Evolutionary conservation across 2,329 filamentous ascomycete species (phyloP).

Genomic region (Chaetomium sp.): DNA sequence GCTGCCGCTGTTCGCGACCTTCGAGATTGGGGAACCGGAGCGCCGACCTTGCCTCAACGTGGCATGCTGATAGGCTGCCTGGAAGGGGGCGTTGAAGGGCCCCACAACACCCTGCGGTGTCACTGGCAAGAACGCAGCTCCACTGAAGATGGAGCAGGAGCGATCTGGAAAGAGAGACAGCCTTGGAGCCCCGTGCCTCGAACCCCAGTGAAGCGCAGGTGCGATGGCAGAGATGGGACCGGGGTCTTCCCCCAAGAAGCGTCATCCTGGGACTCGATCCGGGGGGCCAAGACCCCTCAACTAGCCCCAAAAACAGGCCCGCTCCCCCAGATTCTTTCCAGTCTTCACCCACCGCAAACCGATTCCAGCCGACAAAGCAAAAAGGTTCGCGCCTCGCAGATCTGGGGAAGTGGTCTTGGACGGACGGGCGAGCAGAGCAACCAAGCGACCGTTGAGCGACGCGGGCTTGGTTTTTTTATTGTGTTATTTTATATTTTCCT

Average conservation of each 20-base stretch:
- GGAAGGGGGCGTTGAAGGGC: background rate
- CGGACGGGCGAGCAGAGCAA: background rate
- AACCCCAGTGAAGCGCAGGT: no score
- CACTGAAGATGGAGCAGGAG: no score
- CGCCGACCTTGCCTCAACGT: background rate
- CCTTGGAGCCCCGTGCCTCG: no score
- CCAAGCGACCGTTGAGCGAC: no score
- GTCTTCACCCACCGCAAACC: constrained; percentile 30
- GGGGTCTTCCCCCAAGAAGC: constrained; percentile 3
- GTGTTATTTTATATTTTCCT: no score
- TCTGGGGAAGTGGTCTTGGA: background rate
- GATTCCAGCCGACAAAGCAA: constrained; percentile 20
- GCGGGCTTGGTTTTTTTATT: no score
- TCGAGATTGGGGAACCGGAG: constrained; percentile 6
- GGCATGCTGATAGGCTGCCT: constrained; percentile 5
- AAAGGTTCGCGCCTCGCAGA: constrained; percentile 1
- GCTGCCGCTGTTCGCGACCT: background rate
- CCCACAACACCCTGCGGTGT: no score
- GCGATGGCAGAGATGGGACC: no score
- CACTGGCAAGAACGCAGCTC: no score
- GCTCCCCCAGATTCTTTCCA: constrained; percentile 17
- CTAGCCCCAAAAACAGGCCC: constrained; percentile 19
- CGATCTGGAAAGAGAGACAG: no score
- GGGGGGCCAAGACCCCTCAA: constrained; percentile 14
- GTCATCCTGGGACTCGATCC: constrained; percentile 8